These are phyloP conservation scores for Westerdykella ornata DNA, from an alignment of 2,329 filamentous ascomycete species.

Conservation along the genomic window DNA sequence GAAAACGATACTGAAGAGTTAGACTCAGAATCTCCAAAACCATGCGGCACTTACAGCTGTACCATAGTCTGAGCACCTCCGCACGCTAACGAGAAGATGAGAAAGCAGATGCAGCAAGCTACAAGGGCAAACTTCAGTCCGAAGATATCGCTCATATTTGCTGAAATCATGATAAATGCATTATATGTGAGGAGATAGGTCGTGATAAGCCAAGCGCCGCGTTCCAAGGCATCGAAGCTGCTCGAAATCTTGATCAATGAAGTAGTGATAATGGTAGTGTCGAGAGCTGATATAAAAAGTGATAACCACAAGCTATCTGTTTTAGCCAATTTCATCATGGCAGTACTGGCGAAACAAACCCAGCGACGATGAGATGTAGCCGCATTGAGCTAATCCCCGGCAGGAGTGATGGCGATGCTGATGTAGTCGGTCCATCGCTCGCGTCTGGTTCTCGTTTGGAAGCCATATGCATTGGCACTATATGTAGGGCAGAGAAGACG, in stretches of 20 bases:
- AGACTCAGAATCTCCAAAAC: not conserved
- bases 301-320: slow-evolving; percentile 24
- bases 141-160: slow-evolving; percentile 30
- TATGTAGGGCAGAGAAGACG: no score
- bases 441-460: not conserved
- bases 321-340: slow-evolving; percentile 1
- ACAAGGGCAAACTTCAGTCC: slow-evolving; percentile 21
- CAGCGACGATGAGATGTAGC: slow-evolving; percentile 24
- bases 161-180: slow-evolving; percentile 31
- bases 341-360: slow-evolving; percentile 8
- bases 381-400: slow-evolving; percentile 17
- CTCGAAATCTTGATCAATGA: slow-evolving; percentile 27
- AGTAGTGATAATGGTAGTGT: slow-evolving; percentile 30
- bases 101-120: slow-evolving; percentile 19
- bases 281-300: slow-evolving; percentile 29
- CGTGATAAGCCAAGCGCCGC: slow-evolving; percentile 29
- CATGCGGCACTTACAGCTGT: slow-evolving; percentile 18
- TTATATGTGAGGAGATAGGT: slow-evolving; percentile 31
- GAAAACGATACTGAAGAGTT: slow-evolving; percentile 28
- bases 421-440: not conserved
- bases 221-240: slow-evolving; percentile 20
- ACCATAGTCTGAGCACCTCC: slow-evolving; percentile 25
- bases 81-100: slow-evolving; percentile 30
- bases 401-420: slow-evolving; percentile 6
- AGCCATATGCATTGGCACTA: not conserved